Percentiles rank a stretch among this genome's conserved stretches.
phyloP scores from a whole-genome alignment of 192 early-diverging fungal species.

The Coemansia sp. region DNA sequence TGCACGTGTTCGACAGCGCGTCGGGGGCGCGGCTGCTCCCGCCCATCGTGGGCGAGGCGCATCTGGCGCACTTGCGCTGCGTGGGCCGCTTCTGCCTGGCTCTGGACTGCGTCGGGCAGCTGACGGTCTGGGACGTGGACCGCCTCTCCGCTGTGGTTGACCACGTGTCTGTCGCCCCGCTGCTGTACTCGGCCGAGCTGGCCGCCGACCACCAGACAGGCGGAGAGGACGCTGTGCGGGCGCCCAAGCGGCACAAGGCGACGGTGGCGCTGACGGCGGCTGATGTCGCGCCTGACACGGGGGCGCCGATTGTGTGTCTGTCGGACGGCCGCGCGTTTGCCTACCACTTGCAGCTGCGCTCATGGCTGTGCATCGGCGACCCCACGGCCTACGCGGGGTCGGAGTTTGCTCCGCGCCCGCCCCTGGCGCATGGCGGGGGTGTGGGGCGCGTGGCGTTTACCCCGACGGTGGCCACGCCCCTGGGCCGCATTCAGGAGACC shows the following conservation, averaged over 20 bases:
- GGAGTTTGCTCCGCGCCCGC: constrained; percentile 8
- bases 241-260: constrained; percentile 12
- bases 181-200: constrained; percentile 34
- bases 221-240: not conserved
- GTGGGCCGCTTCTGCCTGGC: constrained; percentile 19
- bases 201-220: not conserved
- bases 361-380: constrained; percentile 33
- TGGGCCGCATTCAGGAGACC: constrained; percentile 17
- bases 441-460: not conserved
- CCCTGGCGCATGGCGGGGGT: not conserved
- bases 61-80: constrained; percentile 22
- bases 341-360: constrained; percentile 10
- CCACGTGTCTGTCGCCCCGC: constrained; percentile 31
- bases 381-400: constrained; percentile 16
- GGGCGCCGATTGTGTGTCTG: constrained; percentile 16
- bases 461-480: not conserved
- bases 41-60: constrained; percentile 25
- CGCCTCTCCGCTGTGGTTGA: not conserved
- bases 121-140: constrained; percentile 25
- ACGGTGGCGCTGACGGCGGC: constrained; percentile 21
- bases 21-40: constrained; percentile 34
- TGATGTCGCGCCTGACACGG: not conserved
- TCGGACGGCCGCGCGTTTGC: constrained; percentile 30
- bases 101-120: constrained; percentile 28
- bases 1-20: constrained; percentile 33